Base-by-base conservation (phyloP, 306 rosid species). In the Acacia confusa region DNA sequence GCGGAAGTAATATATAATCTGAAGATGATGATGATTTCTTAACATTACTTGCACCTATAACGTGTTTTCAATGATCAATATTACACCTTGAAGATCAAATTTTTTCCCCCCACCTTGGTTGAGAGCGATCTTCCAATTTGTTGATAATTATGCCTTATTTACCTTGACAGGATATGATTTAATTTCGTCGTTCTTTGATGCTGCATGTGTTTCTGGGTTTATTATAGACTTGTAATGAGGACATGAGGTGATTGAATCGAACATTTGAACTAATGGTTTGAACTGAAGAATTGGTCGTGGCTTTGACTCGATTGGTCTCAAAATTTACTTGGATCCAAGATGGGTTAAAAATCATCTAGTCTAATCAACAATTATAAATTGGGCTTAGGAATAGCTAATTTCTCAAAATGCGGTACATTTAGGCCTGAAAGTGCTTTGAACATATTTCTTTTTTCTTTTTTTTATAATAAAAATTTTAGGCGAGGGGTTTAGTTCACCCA, bases 11-110 rank as follows among this genome's bases (percentile, higher is more conserved):
- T 87, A 9, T 27, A 79, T 53, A 74, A 77, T 87, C 82, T 82
- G 77, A 74, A 81, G 84, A 72, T 65, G 84, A 84, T 82, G 84
- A 84, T 82, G 73, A 75, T 72, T 85, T 86, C 57, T 70, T 17
- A 58, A 88, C 88, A 84, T 80, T 75, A 82, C 79, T 80, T 74
- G 70, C 84, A 36, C 50, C 27, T 76, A 24, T 74, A n/a, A 73
- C 50, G 84, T 82, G 65, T 87, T 82, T 38, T 2, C 41, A 48
- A 70, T 74, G 74, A 84, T 82, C 34, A 69, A 77, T 15, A 65
- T 70, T 48, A 72, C 78, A 44, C 72, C 70, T 78, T 34, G 47
- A 28, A 64, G 82, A 81, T 76, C 80, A 68, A 44, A 78, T 71
- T 72, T 53, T 72, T 44, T 63, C 58, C 53, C 41, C 70, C 45